These are phyloP conservation scores for Magnaporthiopsis rhizophila DNA, from an alignment of 2,329 filamentous ascomycete genomes.

Conservation along the genomic window DNA sequence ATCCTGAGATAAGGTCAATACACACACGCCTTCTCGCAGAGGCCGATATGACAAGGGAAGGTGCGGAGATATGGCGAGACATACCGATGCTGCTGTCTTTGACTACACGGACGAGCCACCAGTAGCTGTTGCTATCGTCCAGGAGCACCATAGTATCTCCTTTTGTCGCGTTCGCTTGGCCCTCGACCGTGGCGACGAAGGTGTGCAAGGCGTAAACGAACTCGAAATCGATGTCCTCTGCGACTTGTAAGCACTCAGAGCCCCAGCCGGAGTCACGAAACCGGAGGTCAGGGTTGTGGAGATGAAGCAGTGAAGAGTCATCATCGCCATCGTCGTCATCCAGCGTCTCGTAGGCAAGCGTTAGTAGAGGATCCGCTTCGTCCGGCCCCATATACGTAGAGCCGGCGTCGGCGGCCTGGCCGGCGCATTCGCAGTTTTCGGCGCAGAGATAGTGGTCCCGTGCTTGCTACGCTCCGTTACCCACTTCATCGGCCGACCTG, in stretches of 20 bases:
- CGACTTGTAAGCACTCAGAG: constrained; percentile 76
- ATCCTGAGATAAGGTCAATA: constrained; percentile 48
- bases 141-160: constrained; percentile 98
- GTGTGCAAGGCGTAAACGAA: constrained; percentile 98
- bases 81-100: constrained; percentile 90
- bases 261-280: constrained; percentile 68
- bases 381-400: background rate
- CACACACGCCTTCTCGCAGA: background rate
- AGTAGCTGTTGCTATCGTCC: constrained; percentile 98
- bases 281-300: constrained; percentile 42
- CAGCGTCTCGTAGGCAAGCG: constrained; percentile 14
- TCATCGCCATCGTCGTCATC: constrained; percentile 18
- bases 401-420: background rate
- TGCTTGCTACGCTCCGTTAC: background rate
- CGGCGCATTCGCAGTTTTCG: background rate
- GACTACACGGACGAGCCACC: constrained; percentile 96
- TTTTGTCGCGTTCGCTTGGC: constrained; percentile 96
- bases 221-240: constrained; percentile 99
- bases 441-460: background rate
- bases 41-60: background rate
- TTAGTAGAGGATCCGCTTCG: background rate
- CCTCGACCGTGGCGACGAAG: constrained; percentile 95
- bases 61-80: constrained; percentile 12
- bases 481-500: background rate
- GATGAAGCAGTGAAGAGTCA: constrained; percentile 37